These are phyloP conservation scores for Eucalyptus fibrosa DNA, from an alignment of 345 rosid species.

Conservation along the genomic window DNA sequence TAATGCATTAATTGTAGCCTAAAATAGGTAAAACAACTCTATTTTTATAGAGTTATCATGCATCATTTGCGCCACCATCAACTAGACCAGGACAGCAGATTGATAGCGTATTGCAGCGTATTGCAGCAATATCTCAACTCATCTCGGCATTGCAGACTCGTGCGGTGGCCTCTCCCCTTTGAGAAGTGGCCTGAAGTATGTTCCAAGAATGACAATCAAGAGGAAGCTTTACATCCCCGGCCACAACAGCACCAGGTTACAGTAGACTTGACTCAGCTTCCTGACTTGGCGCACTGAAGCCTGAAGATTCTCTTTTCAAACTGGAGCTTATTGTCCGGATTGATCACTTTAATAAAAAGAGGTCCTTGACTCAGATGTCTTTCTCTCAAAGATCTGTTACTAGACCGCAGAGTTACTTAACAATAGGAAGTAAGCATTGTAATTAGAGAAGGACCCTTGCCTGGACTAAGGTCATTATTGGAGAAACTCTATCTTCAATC, in stretches of 20 bases:
- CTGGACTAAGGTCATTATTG: not conserved
- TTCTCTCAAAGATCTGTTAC: not conserved
- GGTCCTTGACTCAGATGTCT: not conserved
- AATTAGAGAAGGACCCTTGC: not conserved
- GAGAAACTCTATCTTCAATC: not conserved
- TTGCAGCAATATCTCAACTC: not conserved
- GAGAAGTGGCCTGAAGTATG: not conserved
- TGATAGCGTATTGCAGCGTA: not conserved
- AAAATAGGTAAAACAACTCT: too few relatives aligned
- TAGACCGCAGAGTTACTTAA: not conserved
- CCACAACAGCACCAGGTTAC: not conserved
- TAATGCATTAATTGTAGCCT: too few relatives aligned
- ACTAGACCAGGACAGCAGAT: not conserved
- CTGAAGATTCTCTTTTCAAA: not conserved
- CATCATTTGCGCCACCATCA: not conserved
- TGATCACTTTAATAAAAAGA: not conserved
- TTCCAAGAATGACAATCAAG: not conserved
- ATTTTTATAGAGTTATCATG: too few relatives aligned
- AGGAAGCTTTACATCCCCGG: not conserved
- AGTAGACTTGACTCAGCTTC: not conserved
- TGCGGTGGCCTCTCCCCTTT: not conserved
- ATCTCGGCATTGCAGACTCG: not conserved
- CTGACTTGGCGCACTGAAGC: not conserved
- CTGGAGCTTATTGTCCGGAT: not conserved
- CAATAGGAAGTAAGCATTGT: not conserved